Base-by-base conservation (phyloP, 1,139 yeast species). In the Sugiyamaella neomexicana region DNA sequence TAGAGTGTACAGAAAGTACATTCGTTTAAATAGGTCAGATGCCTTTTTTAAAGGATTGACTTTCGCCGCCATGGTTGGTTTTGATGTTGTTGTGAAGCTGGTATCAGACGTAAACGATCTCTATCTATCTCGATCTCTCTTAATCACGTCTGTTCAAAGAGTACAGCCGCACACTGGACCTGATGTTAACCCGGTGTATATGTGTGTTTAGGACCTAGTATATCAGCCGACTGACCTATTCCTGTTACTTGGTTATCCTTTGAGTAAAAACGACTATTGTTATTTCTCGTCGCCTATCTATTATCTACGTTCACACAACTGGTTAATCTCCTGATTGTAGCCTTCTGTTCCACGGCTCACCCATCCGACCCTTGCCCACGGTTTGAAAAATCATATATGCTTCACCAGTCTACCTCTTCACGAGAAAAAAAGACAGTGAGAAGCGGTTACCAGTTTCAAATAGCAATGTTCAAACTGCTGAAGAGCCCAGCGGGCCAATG, bases 1-100 rank as follows among this genome's bases (percentile, higher is more conserved):
- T 17, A 64, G 32, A n/a, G 61, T 32, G 53, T 62, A 64, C 29
- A 53, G 38, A 44, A 57, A 55, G 47, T 59, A 55, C 17, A 50
- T 25, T 17, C 57, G 51, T 36, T 56, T 57, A 37, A 58, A 20
- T 17, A 38, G 40, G 9, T 50, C 34, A 43, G 43, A 25, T 10
- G 39, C 29, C 16, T 53, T 43, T n/a, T 29, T 34, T 4, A 42
- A 16, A 17, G 44, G 49, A 5, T 32, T 36, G 16, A 47, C 10
- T 31, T 7, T 42, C 42, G 29, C 16, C 37, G 15, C 34, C 10
- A 9, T 44, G n/a, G 17, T 12, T 40, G 12, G 10, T 40, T 12
- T 40, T n/a, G n/a, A n/a, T n/a, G n/a, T n/a, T n/a, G n/a, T n/a
- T n/a, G n/a, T n/a, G n/a, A n/a, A n/a, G n/a, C n/a, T n/a, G 27